Evolutionary conservation across 1,284 basidiomycete genomes (phyloP), one percentile per base, ranked within the genome.

Genomic region (Moesziomyces sp.): DNA sequence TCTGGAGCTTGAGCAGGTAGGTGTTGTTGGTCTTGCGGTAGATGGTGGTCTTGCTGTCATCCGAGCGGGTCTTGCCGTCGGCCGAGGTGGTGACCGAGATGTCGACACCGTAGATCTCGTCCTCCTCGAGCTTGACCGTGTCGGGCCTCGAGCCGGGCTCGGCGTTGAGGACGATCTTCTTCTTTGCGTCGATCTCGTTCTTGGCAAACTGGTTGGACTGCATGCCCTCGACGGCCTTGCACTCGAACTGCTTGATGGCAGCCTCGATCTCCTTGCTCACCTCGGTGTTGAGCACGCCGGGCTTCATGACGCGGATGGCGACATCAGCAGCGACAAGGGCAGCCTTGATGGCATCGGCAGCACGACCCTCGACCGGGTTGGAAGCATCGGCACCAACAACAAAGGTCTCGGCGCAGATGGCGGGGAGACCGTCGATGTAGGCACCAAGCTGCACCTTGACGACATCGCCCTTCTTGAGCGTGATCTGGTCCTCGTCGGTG

Each of bases 1-100:
- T 96, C 87, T 96, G 97, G 90, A 97, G 92, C 88, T 98, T 99
- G 82, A 98, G 89, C 85, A 95, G 92, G 87, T 98, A 99, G 53
- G 93, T 96, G 46, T 77, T 67, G 90, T 78, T 90, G 83, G 93
- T 92, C 76, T 93, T 90, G 86, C 97, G 94, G 88, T 93, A 97
- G 84, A 99, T 91, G 43, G 93, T 93, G 52, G 94, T 97, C 83
- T 92, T 90, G 43, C 92, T 90, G 79, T 94, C 92, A 85, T 96
- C 93, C 45, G 91, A 79, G 62, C 93, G 92, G 62, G 93, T 92
- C 66, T 83, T 83, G 53, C 76, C 80, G 24, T 80, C 79, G 33
- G 78, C 55, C 6, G 67, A 69, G 35, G 82, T 80, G 52, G 82
- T 79, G 60, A 99, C 87, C 63, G 96, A 88, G 76, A 99, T 89